Conservation (phyloP, 345 rosid species). For the Geranium rotundifolium region DNA sequence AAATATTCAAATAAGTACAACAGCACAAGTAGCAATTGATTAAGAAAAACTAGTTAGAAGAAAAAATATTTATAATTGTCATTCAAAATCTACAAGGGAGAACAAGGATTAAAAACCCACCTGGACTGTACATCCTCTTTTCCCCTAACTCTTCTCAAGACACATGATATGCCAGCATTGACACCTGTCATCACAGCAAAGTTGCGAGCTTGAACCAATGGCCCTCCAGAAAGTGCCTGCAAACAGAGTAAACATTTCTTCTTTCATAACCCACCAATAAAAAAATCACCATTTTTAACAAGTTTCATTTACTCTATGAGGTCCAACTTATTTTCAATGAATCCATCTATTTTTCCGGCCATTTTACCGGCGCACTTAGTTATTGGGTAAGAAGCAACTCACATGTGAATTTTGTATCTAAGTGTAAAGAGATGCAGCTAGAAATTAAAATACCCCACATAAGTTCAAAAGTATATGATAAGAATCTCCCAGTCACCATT, state of each 20-base stretch:
- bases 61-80: no score
- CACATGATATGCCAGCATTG: constrained; percentile 80
- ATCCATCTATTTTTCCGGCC: not conserved
- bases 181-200: constrained; percentile 92
- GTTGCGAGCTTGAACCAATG: constrained; percentile 88
- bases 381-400: no score
- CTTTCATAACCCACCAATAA: not conserved
- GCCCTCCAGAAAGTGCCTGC: constrained; percentile 89
- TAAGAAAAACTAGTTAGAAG: no score
- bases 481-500: no score
- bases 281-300: not conserved
- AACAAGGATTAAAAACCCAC: constrained; percentile 21
- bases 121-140: constrained; percentile 89
- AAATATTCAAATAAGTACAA: no score
- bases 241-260: not conserved
- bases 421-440: no score
- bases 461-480: no score
- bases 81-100: no score
- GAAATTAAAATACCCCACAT: no score
- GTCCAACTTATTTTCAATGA: not conserved
- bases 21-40: no score
- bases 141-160: constrained; percentile 86
- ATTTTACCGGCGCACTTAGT: no score
- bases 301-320: not conserved
- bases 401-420: no score